Evolutionary conservation across 2,329 filamentous ascomycete genomes (phyloP).

Genomic region (Endocalyx cinctus): DNA sequence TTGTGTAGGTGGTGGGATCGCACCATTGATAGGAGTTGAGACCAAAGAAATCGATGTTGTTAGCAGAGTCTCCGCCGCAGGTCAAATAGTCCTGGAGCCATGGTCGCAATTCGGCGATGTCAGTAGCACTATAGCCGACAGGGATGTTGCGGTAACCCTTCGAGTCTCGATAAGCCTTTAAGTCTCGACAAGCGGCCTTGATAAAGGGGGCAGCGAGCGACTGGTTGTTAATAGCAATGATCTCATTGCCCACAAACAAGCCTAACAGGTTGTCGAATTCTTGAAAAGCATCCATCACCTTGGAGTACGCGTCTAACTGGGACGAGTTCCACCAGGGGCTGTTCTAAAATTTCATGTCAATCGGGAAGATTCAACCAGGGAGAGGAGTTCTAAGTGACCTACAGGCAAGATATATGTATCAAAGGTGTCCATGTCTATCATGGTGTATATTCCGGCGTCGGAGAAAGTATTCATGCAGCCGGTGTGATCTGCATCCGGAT

Average conservation of each 20-base stretch:
- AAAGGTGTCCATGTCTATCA: constrained; percentile 79
- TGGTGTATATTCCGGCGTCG: constrained; percentile 76
- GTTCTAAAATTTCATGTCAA: constrained; percentile 33
- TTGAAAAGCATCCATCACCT: constrained; percentile 74
- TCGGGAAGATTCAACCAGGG: neutral
- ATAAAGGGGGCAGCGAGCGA: constrained; percentile 71
- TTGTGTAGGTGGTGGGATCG: constrained; percentile 51
- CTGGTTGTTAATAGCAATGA: constrained; percentile 60
- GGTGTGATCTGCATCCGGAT: constrained; percentile 64
- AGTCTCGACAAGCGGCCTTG: constrained; percentile 74
- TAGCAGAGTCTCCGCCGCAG: constrained; percentile 64
- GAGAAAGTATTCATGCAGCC: constrained; percentile 78
- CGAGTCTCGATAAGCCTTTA: constrained; percentile 73
- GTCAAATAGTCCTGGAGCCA: constrained; percentile 69
- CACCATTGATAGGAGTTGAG: constrained; percentile 86
- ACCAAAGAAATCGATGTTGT: constrained; percentile 77
- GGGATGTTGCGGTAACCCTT: constrained; percentile 79
- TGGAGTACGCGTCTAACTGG: constrained; percentile 63
- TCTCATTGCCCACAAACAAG: constrained; percentile 86
- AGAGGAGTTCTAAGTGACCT: constrained; percentile 18
- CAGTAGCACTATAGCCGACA: constrained; percentile 81
- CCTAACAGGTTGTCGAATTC: constrained; percentile 75
- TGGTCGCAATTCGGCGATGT: constrained; percentile 65
- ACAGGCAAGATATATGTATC: constrained; percentile 63
- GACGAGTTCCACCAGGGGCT: constrained; percentile 67